Conservation (phyloP, 306 rosid species). For the Castanea mollissima region DNA sequence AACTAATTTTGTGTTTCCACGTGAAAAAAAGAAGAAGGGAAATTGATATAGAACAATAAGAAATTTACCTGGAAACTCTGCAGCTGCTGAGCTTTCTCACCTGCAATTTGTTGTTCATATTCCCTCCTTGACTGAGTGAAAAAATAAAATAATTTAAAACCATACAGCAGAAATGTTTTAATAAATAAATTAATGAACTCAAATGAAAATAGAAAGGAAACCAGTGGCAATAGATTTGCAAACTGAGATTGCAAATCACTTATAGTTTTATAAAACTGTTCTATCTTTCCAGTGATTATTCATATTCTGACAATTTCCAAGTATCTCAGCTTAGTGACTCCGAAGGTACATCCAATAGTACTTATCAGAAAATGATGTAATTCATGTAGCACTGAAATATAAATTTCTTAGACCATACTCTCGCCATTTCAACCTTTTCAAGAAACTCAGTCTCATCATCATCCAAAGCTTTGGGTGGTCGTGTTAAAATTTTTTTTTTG, state of each 20-base stretch:
- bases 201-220: background rate
- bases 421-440: conserved; percentile 62
- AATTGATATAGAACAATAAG: background rate
- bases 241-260: background rate
- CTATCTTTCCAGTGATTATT: background rate
- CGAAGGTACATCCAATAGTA: background rate
- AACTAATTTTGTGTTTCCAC: background rate
- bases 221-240: background rate
- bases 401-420: conserved; percentile 4
- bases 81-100: conserved; percentile 69
- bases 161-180: too few species aligned
- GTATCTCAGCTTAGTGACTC: background rate
- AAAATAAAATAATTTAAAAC: background rate
- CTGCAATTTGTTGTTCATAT: conserved; percentile 70
- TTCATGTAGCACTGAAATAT: background rate
- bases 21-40: background rate
- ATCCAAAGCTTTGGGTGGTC: conserved; percentile 97
- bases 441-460: conserved; percentile 95
- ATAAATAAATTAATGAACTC: background rate
- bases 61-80: conserved; percentile 69
- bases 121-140: conserved; percentile 68
- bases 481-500: conserved; percentile 31
- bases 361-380: background rate
- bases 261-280: background rate
- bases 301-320: background rate